Percentiles rank a stretch among this genome's conserved stretches.
phyloP scores from a whole-genome alignment of 2,329 filamentous ascomycete species.

The Bipolaris zeicola region DNA sequence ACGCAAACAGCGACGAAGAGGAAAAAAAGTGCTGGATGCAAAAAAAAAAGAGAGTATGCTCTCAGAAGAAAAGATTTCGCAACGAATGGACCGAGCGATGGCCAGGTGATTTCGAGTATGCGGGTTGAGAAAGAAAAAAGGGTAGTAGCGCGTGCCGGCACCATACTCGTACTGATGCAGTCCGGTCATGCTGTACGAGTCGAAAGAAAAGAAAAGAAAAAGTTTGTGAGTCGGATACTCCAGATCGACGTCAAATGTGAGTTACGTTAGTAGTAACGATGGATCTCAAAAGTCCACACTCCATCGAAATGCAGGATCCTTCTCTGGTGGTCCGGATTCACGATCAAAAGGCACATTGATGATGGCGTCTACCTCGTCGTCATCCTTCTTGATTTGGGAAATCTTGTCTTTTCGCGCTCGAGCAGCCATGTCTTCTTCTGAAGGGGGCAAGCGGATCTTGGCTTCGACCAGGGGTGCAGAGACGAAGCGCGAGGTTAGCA shows the following conservation, averaged over 20 bases:
- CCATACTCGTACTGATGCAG: background rate
- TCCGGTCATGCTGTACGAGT: background rate
- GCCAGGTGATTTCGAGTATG: background rate
- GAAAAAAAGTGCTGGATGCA: background rate
- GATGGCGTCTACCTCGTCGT: slow-evolving; percentile 25
- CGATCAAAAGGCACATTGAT: slow-evolving; percentile 41
- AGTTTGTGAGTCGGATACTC: background rate
- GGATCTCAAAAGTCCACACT: slow-evolving; percentile 49
- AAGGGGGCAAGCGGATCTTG: slow-evolving; percentile 44
- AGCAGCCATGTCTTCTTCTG: slow-evolving; percentile 36
- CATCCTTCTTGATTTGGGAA: slow-evolving; percentile 28
- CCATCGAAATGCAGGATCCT: slow-evolving; percentile 49
- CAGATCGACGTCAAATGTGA: background rate
- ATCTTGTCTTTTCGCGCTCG: slow-evolving; percentile 18
- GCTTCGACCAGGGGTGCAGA: slow-evolving; percentile 48
- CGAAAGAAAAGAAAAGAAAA: background rate
- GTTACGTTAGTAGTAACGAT: background rate
- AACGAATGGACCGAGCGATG: background rate
- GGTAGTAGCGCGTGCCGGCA: too few relatives aligned
- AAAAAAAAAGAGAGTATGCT: background rate
- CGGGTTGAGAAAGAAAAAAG: background rate
- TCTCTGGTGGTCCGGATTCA: slow-evolving; percentile 37
- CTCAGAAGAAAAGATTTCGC: background rate
- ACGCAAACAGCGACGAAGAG: background rate
- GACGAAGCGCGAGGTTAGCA: slow-evolving; percentile 46